phyloP scores from a whole-genome alignment of 345 rosid species.

The Leavenworthia alabamica region DNA sequence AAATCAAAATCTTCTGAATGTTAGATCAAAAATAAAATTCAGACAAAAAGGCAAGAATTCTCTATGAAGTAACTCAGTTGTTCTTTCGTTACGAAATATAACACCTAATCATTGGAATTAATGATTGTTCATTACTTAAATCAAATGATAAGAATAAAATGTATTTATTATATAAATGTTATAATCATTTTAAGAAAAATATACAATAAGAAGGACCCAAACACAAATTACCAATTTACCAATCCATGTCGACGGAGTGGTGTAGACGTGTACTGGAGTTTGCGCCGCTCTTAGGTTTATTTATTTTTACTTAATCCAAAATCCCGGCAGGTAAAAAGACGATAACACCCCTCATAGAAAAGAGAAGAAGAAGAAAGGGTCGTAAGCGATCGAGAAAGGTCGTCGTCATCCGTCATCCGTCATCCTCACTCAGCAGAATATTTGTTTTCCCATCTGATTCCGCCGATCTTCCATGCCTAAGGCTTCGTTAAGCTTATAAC shows the following conservation, averaged over 20 bases:
- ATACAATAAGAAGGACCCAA: not conserved
- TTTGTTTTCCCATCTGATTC: constrained; percentile 17
- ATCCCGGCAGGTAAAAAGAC: not conserved
- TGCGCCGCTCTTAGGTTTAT: not conserved
- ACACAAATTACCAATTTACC: not conserved
- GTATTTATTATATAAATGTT: too few species aligned
- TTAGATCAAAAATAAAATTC: too few species aligned
- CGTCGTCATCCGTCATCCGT: too few species aligned
- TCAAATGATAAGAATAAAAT: not conserved
- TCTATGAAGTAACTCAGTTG: too few species aligned
- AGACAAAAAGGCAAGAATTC: too few species aligned
- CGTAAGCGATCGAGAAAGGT: too few species aligned
- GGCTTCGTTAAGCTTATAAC: not conserved
- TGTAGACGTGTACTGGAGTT: too few species aligned
- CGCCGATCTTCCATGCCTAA: constrained; percentile 20
- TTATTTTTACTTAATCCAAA: constrained; percentile 9
- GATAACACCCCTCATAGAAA: not conserved
- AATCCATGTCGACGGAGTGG: constrained; percentile 30
- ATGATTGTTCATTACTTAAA: not conserved
- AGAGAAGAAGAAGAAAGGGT: constrained; percentile 10
- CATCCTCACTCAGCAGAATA: constrained; percentile 4
- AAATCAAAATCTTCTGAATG: too few species aligned
- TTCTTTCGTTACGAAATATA: too few species aligned
- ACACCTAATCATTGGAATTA: too few species aligned
- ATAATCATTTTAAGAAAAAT: not conserved